Base-by-base conservation (phyloP, 2,329 filamentous ascomycete genomes). In the Verticillium albo-atrum region DNA sequence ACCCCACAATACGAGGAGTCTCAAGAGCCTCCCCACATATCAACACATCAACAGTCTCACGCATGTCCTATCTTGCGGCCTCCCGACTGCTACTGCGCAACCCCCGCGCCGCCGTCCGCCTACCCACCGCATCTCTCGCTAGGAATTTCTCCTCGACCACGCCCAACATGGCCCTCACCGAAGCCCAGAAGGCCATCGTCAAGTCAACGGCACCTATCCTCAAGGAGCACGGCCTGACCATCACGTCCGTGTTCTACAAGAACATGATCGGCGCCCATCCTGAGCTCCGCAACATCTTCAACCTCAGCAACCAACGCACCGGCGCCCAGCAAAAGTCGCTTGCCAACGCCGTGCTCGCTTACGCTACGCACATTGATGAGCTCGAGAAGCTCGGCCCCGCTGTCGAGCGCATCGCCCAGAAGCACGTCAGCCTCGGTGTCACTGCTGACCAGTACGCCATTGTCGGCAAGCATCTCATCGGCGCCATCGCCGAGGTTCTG, bases 181-280 rank as follows among this genome's bases (percentile, higher is more conserved):
- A 81, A 27, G 76, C 81, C 37, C 90, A 94, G 76, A 80, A 88
- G 63, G 75, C 82, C 62, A 86, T 89, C 65, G 87, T 95, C 77
- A 93, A 92, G 74, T 80, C 90, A 37, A 94, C 90, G 2, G 89
- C 87, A 42, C 90, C 90, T 2, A 82, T 91, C 20, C 81, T 93
- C 7, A 82, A 85, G 63, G 78, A 86, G 62, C 84, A 92, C 70
- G 90, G 90, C 72, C 77, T 78, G 20, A 76, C 80, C 53, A 91
- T 93, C 72, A 92, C 89, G n/a, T 80, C 78, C 1, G 75, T 82
- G 63, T 92, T 94, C 77, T 93, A 94, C 78, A 75, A 78, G 52
- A 87, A 86, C 74, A 80, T 93, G 75, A 79, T 93, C 28, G 63
- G 63, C 17, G 84, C 84, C 3, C 77, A 90, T 64, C 89, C 89